Conservation (phyloP, 257 asterid genomes). For the Lavandula angustifolia region DNA sequence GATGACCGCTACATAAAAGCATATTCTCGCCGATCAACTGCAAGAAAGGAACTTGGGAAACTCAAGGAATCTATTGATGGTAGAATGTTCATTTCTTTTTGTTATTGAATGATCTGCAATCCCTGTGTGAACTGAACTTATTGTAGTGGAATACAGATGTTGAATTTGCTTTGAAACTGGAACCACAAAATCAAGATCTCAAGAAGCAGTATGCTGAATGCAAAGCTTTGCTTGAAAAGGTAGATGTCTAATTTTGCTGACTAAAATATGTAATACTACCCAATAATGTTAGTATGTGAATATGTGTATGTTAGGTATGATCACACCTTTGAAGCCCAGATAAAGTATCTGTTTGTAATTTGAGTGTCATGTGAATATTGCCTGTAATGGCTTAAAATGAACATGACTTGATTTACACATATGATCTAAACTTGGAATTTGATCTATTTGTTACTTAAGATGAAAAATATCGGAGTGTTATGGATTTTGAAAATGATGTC, state of each 20-base stretch:
- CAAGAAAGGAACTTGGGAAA: slow-evolving; percentile 92
- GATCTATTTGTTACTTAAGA: neutral
- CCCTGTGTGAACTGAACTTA: slow-evolving; percentile 31
- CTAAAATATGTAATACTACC: slow-evolving; percentile 11
- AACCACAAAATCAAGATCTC: slow-evolving; percentile 89
- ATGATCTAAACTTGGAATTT: neutral
- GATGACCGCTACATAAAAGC: slow-evolving; percentile 95
- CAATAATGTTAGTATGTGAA: neutral
- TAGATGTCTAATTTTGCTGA: slow-evolving; percentile 26
- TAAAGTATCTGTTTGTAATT: slow-evolving; percentile 3
- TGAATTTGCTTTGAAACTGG: slow-evolving; percentile 83
- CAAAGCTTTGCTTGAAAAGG: slow-evolving; percentile 78
- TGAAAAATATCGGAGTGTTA: slow-evolving; percentile 9
- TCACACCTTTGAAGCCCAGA: neutral
- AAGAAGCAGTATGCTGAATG: slow-evolving; percentile 81
- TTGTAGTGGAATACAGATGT: slow-evolving; percentile 62
- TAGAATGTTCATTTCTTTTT: slow-evolving; percentile 34
- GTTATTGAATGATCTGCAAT: slow-evolving; percentile 20
- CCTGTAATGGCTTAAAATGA: slow-evolving; percentile 19
- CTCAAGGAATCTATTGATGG: slow-evolving; percentile 85
- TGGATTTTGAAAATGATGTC: too few relatives aligned
- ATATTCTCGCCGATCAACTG: slow-evolving; percentile 92
- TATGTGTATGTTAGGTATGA: neutral
- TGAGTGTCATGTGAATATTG: slow-evolving; percentile 19
- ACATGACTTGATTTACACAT: slow-evolving; percentile 3